A percentile compares a stretch with the other conserved stretches of the same genome.
These are phyloP conservation scores for Tuber calosporum DNA, from an alignment of 495 filamentous ascomycete genomes.

Conservation along the genomic window DNA sequence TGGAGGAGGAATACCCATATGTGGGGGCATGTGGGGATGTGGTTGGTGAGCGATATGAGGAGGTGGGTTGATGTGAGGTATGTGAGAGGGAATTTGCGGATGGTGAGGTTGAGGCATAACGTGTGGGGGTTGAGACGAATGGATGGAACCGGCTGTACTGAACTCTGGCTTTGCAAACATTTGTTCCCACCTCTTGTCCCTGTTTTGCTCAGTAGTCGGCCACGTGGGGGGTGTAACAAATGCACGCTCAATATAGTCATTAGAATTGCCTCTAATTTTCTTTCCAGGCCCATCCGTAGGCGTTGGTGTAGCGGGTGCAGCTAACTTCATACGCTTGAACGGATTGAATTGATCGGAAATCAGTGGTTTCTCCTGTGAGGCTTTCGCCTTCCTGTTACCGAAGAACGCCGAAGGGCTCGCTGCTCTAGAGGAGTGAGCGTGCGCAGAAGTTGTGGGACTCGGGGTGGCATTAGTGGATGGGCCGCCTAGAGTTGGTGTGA, in stretches of 20 bases:
- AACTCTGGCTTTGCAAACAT: constrained; percentile 54
- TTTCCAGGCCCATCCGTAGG: constrained; percentile 18
- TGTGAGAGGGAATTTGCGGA: constrained; percentile 54
- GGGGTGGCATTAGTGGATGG: constrained; percentile 48
- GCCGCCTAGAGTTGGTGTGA: constrained; percentile 51
- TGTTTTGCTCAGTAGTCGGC: constrained; percentile 51
- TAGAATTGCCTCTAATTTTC: constrained; percentile 43
- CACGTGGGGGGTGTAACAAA: constrained; percentile 62
- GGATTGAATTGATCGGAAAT: constrained; percentile 58
- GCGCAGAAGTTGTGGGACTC: constrained; percentile 48
- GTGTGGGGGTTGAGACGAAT: constrained; percentile 54
- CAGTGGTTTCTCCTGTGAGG: constrained; percentile 50
- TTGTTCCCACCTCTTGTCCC: constrained; percentile 56
- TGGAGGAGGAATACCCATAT: constrained; percentile 47
- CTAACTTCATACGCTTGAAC: constrained; percentile 59
- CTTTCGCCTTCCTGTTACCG: constrained; percentile 51
- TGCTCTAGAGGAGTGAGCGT: constrained; percentile 50
- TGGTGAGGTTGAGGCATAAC: constrained; percentile 52
- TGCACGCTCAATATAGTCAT: constrained; percentile 59
- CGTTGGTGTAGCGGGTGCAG: constrained; percentile 37
- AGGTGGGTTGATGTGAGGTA: constrained; percentile 46
- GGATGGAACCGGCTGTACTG: constrained; percentile 44
- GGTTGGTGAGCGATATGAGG: constrained; percentile 49
- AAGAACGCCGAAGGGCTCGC: constrained; percentile 57
- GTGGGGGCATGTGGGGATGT: constrained; percentile 44